These are phyloP conservation scores for Colletotrichum lentis DNA, from an alignment of 2,329 filamentous ascomycete species.

Conservation along the genomic window DNA sequence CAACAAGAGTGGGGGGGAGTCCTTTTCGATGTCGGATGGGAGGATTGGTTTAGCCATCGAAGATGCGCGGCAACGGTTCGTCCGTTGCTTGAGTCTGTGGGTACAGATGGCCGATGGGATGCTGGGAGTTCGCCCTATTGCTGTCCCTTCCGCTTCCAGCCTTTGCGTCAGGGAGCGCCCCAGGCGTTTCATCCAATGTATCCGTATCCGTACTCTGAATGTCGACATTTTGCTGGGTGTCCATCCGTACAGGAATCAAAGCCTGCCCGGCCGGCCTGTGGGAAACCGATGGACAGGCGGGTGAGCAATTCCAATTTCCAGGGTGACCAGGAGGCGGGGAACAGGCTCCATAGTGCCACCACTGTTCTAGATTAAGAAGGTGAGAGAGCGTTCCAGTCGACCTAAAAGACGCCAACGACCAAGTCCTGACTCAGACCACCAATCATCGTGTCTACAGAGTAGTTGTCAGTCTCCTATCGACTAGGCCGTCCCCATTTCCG, in stretches of 20 bases:
- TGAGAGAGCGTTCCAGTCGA: constrained; percentile 26
- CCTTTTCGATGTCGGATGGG: constrained; percentile 17
- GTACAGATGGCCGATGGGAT: constrained; percentile 8
- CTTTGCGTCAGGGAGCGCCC: constrained; percentile 15
- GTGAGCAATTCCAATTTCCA: constrained; percentile 35
- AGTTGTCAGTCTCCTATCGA: constrained; percentile 22
- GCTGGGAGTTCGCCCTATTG: constrained; percentile 12
- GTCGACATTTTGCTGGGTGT: constrained; percentile 23
- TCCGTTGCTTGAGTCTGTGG: constrained; percentile 27
- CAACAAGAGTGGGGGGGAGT: constrained; percentile 28
- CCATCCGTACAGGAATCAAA: background rate
- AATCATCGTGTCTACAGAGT: constrained; percentile 28
- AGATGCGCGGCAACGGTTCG: constrained; percentile 19
- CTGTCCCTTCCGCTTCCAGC: constrained; percentile 22
- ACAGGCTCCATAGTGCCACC: constrained; percentile 35
- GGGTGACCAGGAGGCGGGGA: constrained; percentile 36
- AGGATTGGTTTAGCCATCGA: constrained; percentile 19
- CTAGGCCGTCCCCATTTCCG: constrained; percentile 35
- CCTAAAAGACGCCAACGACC: constrained; percentile 36
- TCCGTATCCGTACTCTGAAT: too few species aligned
- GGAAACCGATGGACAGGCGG: constrained; percentile 18
- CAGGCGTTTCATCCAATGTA: constrained; percentile 27
- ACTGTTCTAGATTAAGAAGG: constrained; percentile 39
- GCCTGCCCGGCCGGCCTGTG: constrained; percentile 20
- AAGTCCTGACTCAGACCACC: constrained; percentile 38